Conservation (phyloP, 306 rosid species). For the Hylodesmum podocarpum region DNA sequence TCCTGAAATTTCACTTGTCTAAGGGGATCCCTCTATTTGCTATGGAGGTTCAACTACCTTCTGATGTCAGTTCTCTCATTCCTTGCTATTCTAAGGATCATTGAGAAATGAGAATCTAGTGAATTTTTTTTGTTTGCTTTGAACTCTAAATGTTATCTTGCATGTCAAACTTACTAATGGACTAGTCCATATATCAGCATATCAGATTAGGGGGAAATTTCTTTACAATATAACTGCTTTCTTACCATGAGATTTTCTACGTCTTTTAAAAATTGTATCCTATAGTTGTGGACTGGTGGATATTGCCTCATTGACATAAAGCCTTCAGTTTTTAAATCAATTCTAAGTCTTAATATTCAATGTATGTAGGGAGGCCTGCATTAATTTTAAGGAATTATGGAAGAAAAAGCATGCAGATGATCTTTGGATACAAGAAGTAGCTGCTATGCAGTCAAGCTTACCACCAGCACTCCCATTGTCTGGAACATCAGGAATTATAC, state of each 20-base stretch:
- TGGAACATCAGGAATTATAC: conserved; percentile 52
- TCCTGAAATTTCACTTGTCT: conserved; percentile 29
- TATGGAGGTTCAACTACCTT: conserved; percentile 26
- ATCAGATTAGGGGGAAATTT: neutral
- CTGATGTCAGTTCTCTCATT: conserved; percentile 36
- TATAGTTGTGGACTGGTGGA: neutral
- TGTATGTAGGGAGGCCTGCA: conserved; percentile 57
- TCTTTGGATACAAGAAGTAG: conserved; percentile 59
- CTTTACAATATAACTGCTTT: neutral
- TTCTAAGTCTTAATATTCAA: neutral
- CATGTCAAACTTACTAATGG: neutral
- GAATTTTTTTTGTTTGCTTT: conserved; percentile 14
- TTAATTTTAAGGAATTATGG: conserved; percentile 53
- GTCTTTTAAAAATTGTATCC: neutral
- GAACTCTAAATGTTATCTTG: conserved; percentile 7
- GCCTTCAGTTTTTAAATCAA: neutral
- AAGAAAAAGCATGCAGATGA: conserved; percentile 54
- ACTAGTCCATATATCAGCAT: neutral
- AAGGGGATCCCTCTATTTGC: conserved; percentile 18
- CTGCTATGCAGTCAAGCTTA: conserved; percentile 53
- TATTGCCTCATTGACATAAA: conserved; percentile 22
- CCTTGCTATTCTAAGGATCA: conserved; percentile 34
- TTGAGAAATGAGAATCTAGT: conserved; percentile 13
- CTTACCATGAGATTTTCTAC: neutral
- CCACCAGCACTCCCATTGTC: conserved; percentile 43